Conservation (phyloP, 257 asterid genomes). For the Fraxinus pennsylvanica region DNA sequence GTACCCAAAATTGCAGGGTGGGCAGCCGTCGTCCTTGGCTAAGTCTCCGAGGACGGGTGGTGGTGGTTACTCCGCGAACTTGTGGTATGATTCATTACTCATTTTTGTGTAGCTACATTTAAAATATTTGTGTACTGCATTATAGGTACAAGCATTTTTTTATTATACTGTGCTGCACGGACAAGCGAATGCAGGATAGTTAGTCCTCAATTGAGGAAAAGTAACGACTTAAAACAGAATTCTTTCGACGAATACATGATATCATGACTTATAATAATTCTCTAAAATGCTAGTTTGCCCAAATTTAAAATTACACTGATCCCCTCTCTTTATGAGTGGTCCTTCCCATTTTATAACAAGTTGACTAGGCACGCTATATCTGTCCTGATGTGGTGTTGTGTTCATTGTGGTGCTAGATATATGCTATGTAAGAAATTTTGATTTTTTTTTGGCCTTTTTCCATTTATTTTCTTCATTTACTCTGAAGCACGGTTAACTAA, state of each 20-base stretch:
- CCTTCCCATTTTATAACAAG: background rate
- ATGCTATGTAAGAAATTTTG: too few relatives aligned
- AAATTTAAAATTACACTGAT: background rate
- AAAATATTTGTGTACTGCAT: background rate
- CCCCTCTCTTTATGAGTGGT: background rate
- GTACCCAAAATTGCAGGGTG: conserved; percentile 51
- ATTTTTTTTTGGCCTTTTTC: too few relatives aligned
- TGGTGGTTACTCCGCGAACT: conserved; percentile 36
- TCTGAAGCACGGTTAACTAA: too few relatives aligned
- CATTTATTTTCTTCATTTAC: too few relatives aligned
- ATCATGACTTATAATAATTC: background rate
- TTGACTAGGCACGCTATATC: background rate
- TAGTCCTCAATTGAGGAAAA: background rate
- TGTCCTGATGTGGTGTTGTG: background rate
- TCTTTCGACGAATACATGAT: background rate
- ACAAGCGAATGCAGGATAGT: background rate
- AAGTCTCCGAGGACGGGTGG: conserved; percentile 40
- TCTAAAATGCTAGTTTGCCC: background rate
- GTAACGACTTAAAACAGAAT: background rate
- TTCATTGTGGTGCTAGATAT: background rate
- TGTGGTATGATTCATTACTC: conserved; percentile 46
- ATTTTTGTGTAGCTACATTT: background rate
- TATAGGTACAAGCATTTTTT: background rate
- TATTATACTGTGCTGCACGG: background rate
- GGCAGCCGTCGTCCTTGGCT: conserved; percentile 41